phyloP scores from a whole-genome alignment of 768 basidiomycete genomes.

The Tylopilus balloui region DNA sequence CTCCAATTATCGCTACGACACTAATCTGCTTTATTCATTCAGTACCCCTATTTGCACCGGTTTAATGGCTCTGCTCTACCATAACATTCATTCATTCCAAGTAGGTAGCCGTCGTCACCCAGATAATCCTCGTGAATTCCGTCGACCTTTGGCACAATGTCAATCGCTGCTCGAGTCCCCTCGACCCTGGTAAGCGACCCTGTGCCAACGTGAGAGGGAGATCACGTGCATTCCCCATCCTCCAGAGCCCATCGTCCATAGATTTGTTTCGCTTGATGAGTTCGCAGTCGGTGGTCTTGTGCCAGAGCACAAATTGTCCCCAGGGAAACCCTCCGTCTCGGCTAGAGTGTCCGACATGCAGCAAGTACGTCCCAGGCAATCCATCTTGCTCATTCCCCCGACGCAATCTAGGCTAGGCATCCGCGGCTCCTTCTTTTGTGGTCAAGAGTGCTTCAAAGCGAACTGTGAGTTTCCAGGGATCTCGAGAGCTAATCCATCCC shows the following conservation, averaged over 20 bases:
- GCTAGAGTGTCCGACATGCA: slow-evolving; percentile 91
- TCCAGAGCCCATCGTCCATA: not conserved
- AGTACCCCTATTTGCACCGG: slow-evolving; percentile 22
- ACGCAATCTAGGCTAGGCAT: slow-evolving; percentile 60
- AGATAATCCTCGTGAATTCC: slow-evolving; percentile 8
- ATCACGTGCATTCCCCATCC: slow-evolving; percentile 17
- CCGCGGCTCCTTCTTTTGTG: slow-evolving; percentile 84
- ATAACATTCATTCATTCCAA: slow-evolving; percentile 22
- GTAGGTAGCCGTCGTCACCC: slow-evolving; percentile 16
- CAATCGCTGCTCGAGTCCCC: not conserved
- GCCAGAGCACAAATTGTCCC: slow-evolving; percentile 67
- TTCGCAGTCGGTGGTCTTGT: slow-evolving; percentile 38
- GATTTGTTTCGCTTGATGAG: slow-evolving; percentile 31
- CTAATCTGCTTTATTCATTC: slow-evolving; percentile 32
- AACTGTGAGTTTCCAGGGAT: slow-evolving; percentile 59
- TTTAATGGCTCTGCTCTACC: slow-evolving; percentile 30
- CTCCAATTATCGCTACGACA: slow-evolving; percentile 26
- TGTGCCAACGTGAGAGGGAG: not conserved
- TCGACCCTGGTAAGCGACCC: slow-evolving; percentile 22
- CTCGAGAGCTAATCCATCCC: not conserved
- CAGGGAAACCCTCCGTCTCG: slow-evolving; percentile 82
- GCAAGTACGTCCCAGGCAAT: slow-evolving; percentile 56
- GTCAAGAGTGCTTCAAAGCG: slow-evolving; percentile 94
- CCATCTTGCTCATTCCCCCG: slow-evolving; percentile 1
- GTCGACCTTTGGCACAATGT: slow-evolving; percentile 12